Base-by-base conservation (phyloP, 441 rosid species). In the Breynia disticha region DNA sequence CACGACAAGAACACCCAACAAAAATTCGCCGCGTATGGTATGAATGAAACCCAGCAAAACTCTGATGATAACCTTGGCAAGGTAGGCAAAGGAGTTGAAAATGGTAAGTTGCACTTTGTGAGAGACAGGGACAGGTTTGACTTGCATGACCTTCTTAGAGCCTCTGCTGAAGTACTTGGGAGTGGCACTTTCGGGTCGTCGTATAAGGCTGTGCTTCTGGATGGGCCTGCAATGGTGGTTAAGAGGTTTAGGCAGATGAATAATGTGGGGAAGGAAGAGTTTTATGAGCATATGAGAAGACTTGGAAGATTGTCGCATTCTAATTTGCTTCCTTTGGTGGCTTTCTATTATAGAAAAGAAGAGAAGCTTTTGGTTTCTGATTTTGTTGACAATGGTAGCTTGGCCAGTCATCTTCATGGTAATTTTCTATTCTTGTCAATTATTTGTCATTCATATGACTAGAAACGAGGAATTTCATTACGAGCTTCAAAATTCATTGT, bases 321-420 rank as follows among this genome's bases (percentile, higher is more conserved):
- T 17, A 87, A 87, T 63, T 68, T 91, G 62, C 84, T 85, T 7
- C 79, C 94, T 0, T 63, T 84, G 12, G 63, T 87, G 7, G 94
- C 98, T 0, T 86, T 69, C 65, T 80, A 79, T 52, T 80, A 76
- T 11, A 75, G 87, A 50, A 86, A 76, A 63, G 91, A 91, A 24
- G 96, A 91, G 67, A 91, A 87, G 77, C 89, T 87, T 54, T 61
- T 87, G 66, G 77, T 87, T 19, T 79, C 82, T 11, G 82, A 86
- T 60, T 87, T 69, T 35, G 67, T 77, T 44, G 65, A 74, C 9
- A 83, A 81, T 58, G 89, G 94, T 14, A 84, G 91, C 74, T 72
- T 88, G 67, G 95, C 95, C 1, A 69, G 73, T 59, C 91, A 76
- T 73, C 91, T 88, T 46, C 95, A 88, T 47, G 83, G 96, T 83